Evolutionary conservation across 192 early-diverging fungal species (phyloP), one percentile per base, ranked within the genome.

Genomic region (Phycomyces blakesleeanus): DNA sequence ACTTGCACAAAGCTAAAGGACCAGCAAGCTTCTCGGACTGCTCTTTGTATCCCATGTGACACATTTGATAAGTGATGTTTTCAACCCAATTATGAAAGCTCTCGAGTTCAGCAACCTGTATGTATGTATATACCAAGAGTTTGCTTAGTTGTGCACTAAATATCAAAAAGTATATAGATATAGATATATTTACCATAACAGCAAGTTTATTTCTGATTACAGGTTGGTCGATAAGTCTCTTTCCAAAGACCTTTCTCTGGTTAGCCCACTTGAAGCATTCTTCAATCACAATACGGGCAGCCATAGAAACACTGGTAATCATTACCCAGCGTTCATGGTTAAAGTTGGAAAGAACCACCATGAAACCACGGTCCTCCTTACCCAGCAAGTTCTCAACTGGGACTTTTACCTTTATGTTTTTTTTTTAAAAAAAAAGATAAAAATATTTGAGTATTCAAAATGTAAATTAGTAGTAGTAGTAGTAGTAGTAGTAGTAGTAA

Each of bases 381-480:
- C 87, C 87, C 26, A 89, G 66, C 42, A 89, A 57, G 68, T 89
- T 88, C 59, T 88, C 85, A 41, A 89, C 86, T 21, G 86, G 87
- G 8, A 89, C 87, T 68, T 86, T 87, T 37, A 88, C 66, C 38
- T 67, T 25, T 15, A 63, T 7, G 16, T 25, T 50, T 38, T 21
- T 26, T 59, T 22, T 18, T 20, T 25, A n/a, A n/a, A n/a, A n/a
- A n/a, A n/a, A n/a, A n/a, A n/a, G n/a, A n/a, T n/a, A n/a, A n/a
- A n/a, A n/a, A n/a, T n/a, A n/a, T n/a, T n/a, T n/a, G n/a, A n/a
- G n/a, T n/a, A n/a, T n/a, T n/a, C n/a, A n/a, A n/a, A n/a, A n/a
- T n/a, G n/a, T n/a, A n/a, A n/a, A n/a, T n/a, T n/a, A n/a, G n/a
- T n/a, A n/a, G n/a, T n/a, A n/a, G n/a, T n/a, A n/a, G n/a, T n/a